Evolutionary conservation across 2,329 filamentous ascomycete species (phyloP).

Genomic region (Bipolaris victoriae): DNA sequence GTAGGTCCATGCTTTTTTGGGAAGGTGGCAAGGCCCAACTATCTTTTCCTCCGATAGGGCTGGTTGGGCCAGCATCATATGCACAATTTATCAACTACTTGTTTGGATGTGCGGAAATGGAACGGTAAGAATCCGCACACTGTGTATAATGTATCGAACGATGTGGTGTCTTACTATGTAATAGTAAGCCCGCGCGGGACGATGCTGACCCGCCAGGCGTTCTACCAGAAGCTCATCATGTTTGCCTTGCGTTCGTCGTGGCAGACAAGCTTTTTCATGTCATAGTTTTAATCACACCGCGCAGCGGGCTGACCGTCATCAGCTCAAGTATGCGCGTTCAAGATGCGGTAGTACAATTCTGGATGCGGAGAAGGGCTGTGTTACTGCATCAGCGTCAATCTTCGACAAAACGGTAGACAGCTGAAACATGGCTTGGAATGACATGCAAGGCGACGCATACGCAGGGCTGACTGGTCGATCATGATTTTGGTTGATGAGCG

Average conservation of each 20-base stretch:
- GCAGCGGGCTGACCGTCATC: slow-evolving; percentile 1
- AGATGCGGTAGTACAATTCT: neutral
- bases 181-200: slow-evolving; percentile 1
- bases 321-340: neutral
- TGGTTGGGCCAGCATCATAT: neutral
- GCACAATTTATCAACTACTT: neutral
- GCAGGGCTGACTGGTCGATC: neutral
- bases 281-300: slow-evolving; percentile 1
- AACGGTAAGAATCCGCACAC: too few relatives aligned
- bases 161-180: neutral
- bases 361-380: slow-evolving; percentile 2
- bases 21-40: too few relatives aligned
- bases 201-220: slow-evolving; percentile 6
- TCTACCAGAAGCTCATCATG: slow-evolving; percentile 3
- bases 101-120: neutral
- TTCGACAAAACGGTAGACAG: neutral
- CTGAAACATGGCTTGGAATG: neutral
- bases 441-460: neutral
- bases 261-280: neutral
- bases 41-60: too few relatives aligned
- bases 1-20: too few relatives aligned
- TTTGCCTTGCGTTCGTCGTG: neutral
- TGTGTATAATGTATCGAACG: neutral
- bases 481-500: neutral
- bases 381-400: neutral